Percentiles rank a stretch among this genome's conserved stretches.
These are phyloP conservation scores for Ganoderma leucocontextum DNA, from an alignment of 1,284 basidiomycete species.

Conservation along the genomic window DNA sequence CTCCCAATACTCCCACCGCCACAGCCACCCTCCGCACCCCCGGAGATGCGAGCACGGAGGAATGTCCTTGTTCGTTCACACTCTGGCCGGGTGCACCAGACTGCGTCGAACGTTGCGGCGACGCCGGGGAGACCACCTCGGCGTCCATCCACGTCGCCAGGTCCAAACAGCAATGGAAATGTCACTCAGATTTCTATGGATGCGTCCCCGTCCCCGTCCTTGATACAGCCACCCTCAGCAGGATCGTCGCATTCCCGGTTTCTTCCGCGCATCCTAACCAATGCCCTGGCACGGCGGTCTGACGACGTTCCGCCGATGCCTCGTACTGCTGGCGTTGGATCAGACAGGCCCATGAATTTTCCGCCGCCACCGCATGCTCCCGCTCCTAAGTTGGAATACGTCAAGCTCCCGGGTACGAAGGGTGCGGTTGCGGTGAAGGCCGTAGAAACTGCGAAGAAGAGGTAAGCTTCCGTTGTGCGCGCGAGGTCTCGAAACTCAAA, in stretches of 20 bases:
- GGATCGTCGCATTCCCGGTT: slow-evolving; percentile 62
- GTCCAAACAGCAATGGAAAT: slow-evolving; percentile 31
- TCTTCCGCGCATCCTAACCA: slow-evolving; percentile 73
- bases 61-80: slow-evolving; percentile 37
- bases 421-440: slow-evolving; percentile 83
- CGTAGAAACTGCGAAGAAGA: slow-evolving; percentile 87
- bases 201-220: slow-evolving; percentile 34
- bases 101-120: slow-evolving; percentile 25
- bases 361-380: slow-evolving; percentile 55
- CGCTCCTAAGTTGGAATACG: slow-evolving; percentile 87
- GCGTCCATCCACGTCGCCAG: slow-evolving; percentile 39
- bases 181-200: slow-evolving; percentile 17
- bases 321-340: slow-evolving; percentile 32
- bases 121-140: slow-evolving; percentile 27
- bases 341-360: slow-evolving; percentile 27
- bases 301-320: slow-evolving; percentile 59
- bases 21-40: slow-evolving; percentile 34
- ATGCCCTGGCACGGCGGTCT: slow-evolving; percentile 68
- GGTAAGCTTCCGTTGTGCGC: slow-evolving; percentile 51
- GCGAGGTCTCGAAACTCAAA: slow-evolving; percentile 2
- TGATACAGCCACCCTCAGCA: slow-evolving; percentile 45
- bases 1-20: slow-evolving; percentile 28
- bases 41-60: slow-evolving; percentile 37
- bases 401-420: slow-evolving; percentile 91
- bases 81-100: slow-evolving; percentile 34